Base-by-base conservation (phyloP, 768 basidiomycete genomes). In the Mycena epipterygia region DNA sequence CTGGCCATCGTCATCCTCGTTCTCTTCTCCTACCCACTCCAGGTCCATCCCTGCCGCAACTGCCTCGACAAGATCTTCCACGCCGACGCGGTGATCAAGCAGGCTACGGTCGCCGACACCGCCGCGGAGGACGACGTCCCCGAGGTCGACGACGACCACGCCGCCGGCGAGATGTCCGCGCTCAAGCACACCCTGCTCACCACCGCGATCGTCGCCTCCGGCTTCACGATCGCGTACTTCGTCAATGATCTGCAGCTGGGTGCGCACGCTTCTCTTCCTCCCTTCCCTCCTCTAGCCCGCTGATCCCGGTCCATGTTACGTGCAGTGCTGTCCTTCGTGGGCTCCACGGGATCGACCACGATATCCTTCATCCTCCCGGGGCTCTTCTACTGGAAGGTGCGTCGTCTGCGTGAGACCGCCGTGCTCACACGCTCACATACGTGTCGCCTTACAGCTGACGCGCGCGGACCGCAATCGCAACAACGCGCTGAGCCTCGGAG, bases 281-380 rank as follows among this genome's bases (percentile, higher is more conserved):
- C 29, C 44, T 11, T 35, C 41, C 21, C 46, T 57, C 21, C 60
- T 52, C 65, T 23, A 12, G 19, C 5, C 39, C n/a, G 27, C 23
- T 21, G 48, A 44, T 64, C 58, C 27, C 63, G 46, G 27, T 48
- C 13, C 25, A 14, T 16, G 46, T 27, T 25, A 37, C 70, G 64
- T 59, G 30, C 76, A 95, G 97, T 99, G 17, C 86, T 99, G 37
- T 95, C 96, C 5, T 98, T 99, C 78, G 97, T 99, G 41, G 98
- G 98, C 2, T 93, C 96, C 27, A 98, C 96, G 1, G 98, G 98
- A 16, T 97, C 95, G 17, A 98, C 97, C 29, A 97, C 96, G 23
- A 95, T 99, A 67, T 96, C 95, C 1, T 99, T 98, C 82, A 98
- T 99, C 76, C 87, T 98, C 39, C 97, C 96, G 0, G 96, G 95